Evolutionary conservation across 805 yeast genomes (phyloP), one percentile per base, ranked within the genome.

Genomic region (Barnettozyma sp.): DNA sequence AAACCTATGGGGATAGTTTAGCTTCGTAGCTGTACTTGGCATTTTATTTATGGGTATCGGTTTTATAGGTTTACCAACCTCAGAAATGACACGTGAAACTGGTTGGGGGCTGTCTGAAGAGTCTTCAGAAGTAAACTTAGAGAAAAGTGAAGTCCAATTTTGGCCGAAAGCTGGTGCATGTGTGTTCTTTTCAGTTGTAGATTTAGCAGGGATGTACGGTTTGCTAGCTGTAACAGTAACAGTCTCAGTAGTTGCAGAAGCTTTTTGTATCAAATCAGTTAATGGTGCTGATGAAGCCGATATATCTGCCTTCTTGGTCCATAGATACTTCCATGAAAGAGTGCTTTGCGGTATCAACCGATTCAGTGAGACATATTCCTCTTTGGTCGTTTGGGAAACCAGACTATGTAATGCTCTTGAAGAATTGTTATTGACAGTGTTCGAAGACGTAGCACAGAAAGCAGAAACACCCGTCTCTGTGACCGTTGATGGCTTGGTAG

Each of bases 71-170:
- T 38, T 46, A 2, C 52, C 52, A 16, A 43, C 34, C 34, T 48
- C 52, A n/a, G 49, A 44, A 3, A 43, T 43, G 6, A 48, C 50
- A n/a, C 12, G 24, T 9, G 24, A 22, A 12, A 9, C 11, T 9
- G 24, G 12, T 12, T 9, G 24, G 11, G 12, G 24, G 11, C 11
- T 9, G 24, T n/a, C n/a, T n/a, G 42, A 21, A 7, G 41, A 11
- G 17, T 20, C 38, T 6, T 40, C 40, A 21, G 48, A 39, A 16
- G 19, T 37, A 19, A 46, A 34, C 16, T 35, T 42, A 13, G 40
- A 33, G n/a, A 48, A 21, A 9, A 47, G 12, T 6, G 40, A 36
- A n/a, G 44, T 18, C 48, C 48, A 45, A 30, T 43, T 49, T 22
- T 39, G 33, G 22, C 38, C 34, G 12, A 27, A 23, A n/a, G n/a